Evolutionary conservation across 179 eudicot species (phyloP).

Genomic region (Spergularia azorica): DNA sequence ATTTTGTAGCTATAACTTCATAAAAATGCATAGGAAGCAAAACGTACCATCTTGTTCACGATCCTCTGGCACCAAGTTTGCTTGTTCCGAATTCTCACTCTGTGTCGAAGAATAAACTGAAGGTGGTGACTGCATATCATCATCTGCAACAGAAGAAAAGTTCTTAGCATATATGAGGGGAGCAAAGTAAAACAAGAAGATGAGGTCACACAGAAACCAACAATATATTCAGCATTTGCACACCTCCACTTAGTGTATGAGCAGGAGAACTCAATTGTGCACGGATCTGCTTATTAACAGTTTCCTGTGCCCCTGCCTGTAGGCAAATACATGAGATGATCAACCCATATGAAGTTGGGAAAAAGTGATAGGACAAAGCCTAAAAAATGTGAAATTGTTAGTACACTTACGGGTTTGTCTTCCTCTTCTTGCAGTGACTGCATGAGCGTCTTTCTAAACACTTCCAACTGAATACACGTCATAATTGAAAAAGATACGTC

Average conservation of each 20-base stretch:
- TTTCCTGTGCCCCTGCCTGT: conserved; percentile 44
- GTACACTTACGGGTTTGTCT: conserved; percentile 60
- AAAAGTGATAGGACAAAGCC: neutral
- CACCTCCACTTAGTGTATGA: conserved; percentile 47
- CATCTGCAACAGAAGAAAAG: conserved; percentile 47
- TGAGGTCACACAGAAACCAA: neutral
- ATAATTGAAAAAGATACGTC: neutral
- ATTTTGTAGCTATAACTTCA: neutral
- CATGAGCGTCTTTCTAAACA: conserved; percentile 89
- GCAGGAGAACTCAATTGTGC: conserved; percentile 37
- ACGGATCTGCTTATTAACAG: conserved; percentile 28
- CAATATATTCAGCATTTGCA: neutral
- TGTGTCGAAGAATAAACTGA: conserved; percentile 46
- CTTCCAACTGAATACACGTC: conserved; percentile 61
- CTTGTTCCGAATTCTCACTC: conserved; percentile 55
- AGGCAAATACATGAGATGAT: conserved; percentile 6
- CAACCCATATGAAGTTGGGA: conserved; percentile 5
- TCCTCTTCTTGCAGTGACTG: conserved; percentile 89
- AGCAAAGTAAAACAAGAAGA: neutral
- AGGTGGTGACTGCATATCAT: conserved; percentile 48
- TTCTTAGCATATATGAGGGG: neutral
- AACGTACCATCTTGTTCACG: conserved; percentile 60
- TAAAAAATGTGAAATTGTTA: neutral
- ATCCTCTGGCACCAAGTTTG: conserved; percentile 50
- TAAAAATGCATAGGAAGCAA: conserved; percentile 1